These are phyloP conservation scores for Voacanga thouarsii DNA, from an alignment of 257 asterid genomes.

Conservation along the genomic window DNA sequence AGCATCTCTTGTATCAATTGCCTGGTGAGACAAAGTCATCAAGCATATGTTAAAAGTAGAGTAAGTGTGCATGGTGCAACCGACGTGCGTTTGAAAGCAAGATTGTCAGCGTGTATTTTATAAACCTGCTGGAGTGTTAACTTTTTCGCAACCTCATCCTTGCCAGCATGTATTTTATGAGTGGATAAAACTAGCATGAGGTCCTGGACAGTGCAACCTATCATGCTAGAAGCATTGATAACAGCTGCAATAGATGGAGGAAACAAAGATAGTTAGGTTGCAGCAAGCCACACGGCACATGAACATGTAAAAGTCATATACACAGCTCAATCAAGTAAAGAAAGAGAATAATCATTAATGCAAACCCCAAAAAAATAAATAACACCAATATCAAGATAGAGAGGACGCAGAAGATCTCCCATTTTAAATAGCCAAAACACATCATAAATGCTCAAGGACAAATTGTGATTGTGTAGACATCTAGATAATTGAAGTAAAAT, in stretches of 20 bases:
- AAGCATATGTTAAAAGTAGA: conserved; percentile 12
- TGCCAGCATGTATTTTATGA: conserved; percentile 60
- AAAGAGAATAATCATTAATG: not conserved
- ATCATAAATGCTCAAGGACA: not conserved
- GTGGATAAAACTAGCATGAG: conserved; percentile 72
- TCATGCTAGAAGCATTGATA: conserved; percentile 67
- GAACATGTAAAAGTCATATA: not conserved
- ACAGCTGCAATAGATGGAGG: conserved; percentile 55
- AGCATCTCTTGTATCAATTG: conserved; percentile 73
- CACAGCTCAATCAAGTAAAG: not conserved
- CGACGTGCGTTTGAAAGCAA: not conserved
- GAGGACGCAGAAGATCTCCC: no score
- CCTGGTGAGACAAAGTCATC: conserved; percentile 36
- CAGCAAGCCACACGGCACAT: not conserved
- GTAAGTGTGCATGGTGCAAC: not conserved
- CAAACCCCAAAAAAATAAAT: not conserved
- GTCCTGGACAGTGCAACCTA: conserved; percentile 73
- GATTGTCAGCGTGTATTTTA: not conserved
- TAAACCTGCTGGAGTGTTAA: conserved; percentile 73
- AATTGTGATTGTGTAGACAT: not conserved
- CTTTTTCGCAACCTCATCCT: conserved; percentile 53
- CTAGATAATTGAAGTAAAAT: not conserved
- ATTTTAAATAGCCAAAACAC: not conserved
- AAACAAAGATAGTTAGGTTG: conserved; percentile 18
- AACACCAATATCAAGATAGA: not conserved